Base-by-base conservation (phyloP, 1,284 basidiomycete species). In the Stereum hirsutum region DNA sequence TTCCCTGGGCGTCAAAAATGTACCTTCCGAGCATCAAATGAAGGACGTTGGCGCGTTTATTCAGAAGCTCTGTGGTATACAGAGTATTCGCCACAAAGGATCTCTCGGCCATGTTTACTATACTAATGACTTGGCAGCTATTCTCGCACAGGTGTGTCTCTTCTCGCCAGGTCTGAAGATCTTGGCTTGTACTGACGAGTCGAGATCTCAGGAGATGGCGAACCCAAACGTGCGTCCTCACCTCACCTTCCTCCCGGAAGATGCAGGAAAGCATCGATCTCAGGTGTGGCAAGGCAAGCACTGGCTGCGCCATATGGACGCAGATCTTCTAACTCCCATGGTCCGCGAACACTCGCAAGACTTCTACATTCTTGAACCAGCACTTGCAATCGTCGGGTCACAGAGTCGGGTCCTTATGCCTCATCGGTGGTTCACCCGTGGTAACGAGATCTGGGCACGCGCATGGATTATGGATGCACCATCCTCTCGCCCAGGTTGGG, bases 11-110 rank as follows among this genome's bases (percentile, higher is more conserved):
- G 23, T 51, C 1, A 32, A 43, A 5, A 14, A 47, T 6, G 5
- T 42, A 2, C 48, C 48, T 0, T 46, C 45, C 1, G 37, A 36
- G 12, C 36, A 24, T 4, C 26, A 23, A 10, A 24, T 49, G 7
- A 41, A 40, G 19, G 21, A 32, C 1, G 5, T 45, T 5, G 28
- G 27, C 19, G 26, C 20, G 2, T 32, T 23, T 10, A 27, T 47
- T 5, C 48, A 49, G 23, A 25, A 38, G 2, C 5, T 14, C 8
- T 42, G 25, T 19, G 48, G 48, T 1, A 45, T 49, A 2, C 8
- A 25, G 4, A 43, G 37, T 11, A 44, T 46, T n/a, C 36, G 43
- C 1, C 36, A 47, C 27, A 19, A 38, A 7, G 36, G 42, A 1
- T 20, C 33, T 3, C 27, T 25, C 4, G 43, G 43, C 7, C 12